Percentiles rank a stretch among this genome's conserved stretches.
These are phyloP conservation scores for Pontederia crassipes DNA, from an alignment of 176 grass and related monocot genomes.

Conservation along the genomic window DNA sequence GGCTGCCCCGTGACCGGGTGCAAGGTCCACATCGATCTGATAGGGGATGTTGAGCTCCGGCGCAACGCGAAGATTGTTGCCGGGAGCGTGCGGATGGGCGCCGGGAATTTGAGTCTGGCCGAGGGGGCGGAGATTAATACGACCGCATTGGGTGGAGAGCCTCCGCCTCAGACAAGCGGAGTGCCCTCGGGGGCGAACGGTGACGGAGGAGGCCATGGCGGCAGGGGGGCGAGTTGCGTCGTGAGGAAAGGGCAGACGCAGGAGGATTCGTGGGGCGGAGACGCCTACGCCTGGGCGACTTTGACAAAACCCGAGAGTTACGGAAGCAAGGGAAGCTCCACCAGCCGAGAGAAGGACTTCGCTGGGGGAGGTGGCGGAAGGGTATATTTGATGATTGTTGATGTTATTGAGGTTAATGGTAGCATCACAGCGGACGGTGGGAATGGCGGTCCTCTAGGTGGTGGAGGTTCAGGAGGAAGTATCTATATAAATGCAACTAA, in stretches of 20 bases:
- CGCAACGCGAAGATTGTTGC: conserved; percentile 47
- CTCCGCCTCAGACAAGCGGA: conserved; percentile 72
- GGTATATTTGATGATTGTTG: conserved; percentile 53
- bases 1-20: conserved; percentile 67
- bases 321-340: conserved; percentile 84
- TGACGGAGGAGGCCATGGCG: conserved; percentile 87
- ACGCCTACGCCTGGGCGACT: conserved; percentile 71
- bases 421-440: conserved; percentile 61
- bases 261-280: conserved; percentile 97
- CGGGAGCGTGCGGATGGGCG: conserved; percentile 45
- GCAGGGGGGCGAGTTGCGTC: conserved; percentile 79
- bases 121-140: conserved; percentile 70
- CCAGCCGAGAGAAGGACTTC: conserved; percentile 79
- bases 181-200: conserved; percentile 69
- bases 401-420: conserved; percentile 66
- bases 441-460: conserved; percentile 58
- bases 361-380: conserved; percentile 65
- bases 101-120: conserved; percentile 56
- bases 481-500: conserved; percentile 39
- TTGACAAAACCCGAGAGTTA: conserved; percentile 59
- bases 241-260: conserved; percentile 76
- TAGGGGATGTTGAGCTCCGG: conserved; percentile 54
- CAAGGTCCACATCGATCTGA: conserved; percentile 48
- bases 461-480: conserved; percentile 88
- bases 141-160: conserved; percentile 54